Evolutionary conservation across 345 rosid genomes (phyloP).

Genomic region (Raphanus raphanistrum): DNA sequence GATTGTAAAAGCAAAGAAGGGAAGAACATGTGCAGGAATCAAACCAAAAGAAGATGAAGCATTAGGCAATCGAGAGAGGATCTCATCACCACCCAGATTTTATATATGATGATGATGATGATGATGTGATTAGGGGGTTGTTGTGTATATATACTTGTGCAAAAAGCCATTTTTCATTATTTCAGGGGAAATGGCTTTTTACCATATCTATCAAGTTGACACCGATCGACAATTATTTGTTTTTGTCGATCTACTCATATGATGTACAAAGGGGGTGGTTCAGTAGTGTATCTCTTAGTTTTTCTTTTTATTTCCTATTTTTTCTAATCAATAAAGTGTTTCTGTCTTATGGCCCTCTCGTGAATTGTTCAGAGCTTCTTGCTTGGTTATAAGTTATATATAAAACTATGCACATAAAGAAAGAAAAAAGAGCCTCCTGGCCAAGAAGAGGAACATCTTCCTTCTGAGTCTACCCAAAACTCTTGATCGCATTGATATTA

Average conservation of each 20-base stretch:
- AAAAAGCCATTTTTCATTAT: background rate
- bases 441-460: too few species aligned
- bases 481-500: background rate
- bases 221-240: background rate
- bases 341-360: background rate
- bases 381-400: too few species aligned
- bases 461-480: background rate
- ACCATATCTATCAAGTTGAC: background rate
- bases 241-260: background rate
- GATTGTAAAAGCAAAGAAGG: background rate
- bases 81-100: constrained; percentile 2
- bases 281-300: background rate
- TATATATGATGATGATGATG: background rate
- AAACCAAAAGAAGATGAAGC: background rate
- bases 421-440: too few species aligned
- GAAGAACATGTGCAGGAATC: background rate
- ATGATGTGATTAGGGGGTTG: background rate
- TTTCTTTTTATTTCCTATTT: too few species aligned
- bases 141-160: background rate
- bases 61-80: background rate
- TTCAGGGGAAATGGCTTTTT: background rate
- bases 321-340: background rate
- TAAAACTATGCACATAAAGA: too few species aligned
- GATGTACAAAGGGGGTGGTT: background rate
- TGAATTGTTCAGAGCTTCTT: too few species aligned